Evolutionary conservation across 1,139 yeast species (phyloP), one percentile per base, ranked within the genome.

Genomic region (Diutina rugosa): DNA sequence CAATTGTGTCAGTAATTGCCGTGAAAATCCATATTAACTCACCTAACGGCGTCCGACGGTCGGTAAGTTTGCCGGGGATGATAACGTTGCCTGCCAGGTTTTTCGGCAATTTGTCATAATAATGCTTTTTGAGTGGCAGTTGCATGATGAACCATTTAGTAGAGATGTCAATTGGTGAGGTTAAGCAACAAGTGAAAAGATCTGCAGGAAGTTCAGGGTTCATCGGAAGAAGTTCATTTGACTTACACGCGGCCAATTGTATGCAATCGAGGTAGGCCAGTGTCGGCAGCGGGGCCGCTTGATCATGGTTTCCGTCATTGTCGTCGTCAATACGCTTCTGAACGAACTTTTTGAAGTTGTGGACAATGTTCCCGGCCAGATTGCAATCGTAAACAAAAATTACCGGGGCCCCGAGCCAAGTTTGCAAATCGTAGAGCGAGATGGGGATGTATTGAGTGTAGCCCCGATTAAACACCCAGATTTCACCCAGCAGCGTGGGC

Each of bases 401-500:
- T 57, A 96, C 95, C 0, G 99, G 99, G 1, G 98, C 97, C 9
- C 99, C 99, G 16, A 93, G 74, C 99, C 99, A 93, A 1, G 96
- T 86, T 66, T 93, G 99, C 56, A 93, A 74, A 65, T 95, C 99
- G 67, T 89, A 90, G 28, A 93, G 72, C 6, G 97, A 88, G 1
- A 93, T 95, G 0, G 99, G 99, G 59, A 93, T 93, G 67, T 93
- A 93, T 70, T 93, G 99, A 1, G 99, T 93, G 68, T 91, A 95
- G 0, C 97, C 97, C 63, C 97, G 76, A 69, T 93, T 93, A 72
- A 93, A 93, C 16, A 95, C 98, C 99, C 99, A 93, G 28, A 93
- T 90, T 66, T 93, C 99, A n/a, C 99, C 99, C 56, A 91, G 84
- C 35, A 90, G 83, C 0, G 99, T 95, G 0, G 99, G 99, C 62